Conservation (phyloP, 2,329 filamentous ascomycete species). For the Nemania bipapillata region DNA sequence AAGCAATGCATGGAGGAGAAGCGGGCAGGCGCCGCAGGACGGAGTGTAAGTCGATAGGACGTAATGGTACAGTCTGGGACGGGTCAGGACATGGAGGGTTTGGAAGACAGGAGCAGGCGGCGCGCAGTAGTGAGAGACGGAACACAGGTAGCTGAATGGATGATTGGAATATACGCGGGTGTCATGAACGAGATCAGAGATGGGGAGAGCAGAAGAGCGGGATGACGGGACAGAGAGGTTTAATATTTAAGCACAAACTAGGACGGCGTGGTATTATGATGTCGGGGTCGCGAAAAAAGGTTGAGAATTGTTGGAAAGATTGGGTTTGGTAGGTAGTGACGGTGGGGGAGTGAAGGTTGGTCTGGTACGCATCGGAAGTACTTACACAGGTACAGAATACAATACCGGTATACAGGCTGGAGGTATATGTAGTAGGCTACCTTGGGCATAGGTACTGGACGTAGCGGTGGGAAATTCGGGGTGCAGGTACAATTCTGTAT, state of each 20-base stretch:
- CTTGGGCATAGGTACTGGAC: neutral
- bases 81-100: slow-evolving; percentile 13
- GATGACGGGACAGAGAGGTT: slow-evolving; percentile 17
- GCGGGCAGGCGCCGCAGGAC: slow-evolving; percentile 27
- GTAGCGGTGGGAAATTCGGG: slow-evolving; percentile 33
- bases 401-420: too few relatives aligned
- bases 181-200: slow-evolving; percentile 13
- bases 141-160: neutral
- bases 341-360: slow-evolving; percentile 31
- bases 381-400: slow-evolving; percentile 9
- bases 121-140: slow-evolving; percentile 10
- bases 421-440: too few relatives aligned
- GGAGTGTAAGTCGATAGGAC: slow-evolving; percentile 12
- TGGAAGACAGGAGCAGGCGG: slow-evolving; percentile 3
- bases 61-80: slow-evolving; percentile 13
- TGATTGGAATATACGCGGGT: neutral
- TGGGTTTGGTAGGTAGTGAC: slow-evolving; percentile 34
- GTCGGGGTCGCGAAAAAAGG: slow-evolving; percentile 36
- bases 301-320: slow-evolving; percentile 36
- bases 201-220: slow-evolving; percentile 11
- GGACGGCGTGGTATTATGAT: slow-evolving; percentile 31
- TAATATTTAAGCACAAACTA: slow-evolving; percentile 35
- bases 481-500: slow-evolving; percentile 30
- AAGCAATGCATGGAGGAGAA: slow-evolving; percentile 38
- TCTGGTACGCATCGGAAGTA: neutral